A percentile compares a stretch with the other conserved stretches of the same genome.
phyloP scores from a whole-genome alignment of 2,329 filamentous ascomycete species.

The Cercospora zeina region DNA sequence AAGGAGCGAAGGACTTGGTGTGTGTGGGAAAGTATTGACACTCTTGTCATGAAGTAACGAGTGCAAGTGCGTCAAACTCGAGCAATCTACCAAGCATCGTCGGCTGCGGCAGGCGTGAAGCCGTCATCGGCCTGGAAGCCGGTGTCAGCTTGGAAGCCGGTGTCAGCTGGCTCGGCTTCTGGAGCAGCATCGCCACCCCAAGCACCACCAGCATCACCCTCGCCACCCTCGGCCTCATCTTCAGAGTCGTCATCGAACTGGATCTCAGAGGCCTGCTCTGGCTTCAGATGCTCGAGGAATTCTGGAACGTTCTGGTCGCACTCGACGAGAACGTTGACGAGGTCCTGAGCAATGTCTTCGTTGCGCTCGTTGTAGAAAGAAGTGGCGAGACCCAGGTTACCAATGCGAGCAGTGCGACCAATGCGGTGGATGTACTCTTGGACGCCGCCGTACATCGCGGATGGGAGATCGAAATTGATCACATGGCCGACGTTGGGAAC shows the following conservation, averaged over 20 bases:
- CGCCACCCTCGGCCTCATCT: conserved; percentile 39
- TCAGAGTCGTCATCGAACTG: conserved; percentile 58
- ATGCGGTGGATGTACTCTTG: conserved; percentile 94
- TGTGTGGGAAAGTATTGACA: neutral
- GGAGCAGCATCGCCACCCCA: conserved; percentile 21
- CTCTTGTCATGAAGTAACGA: neutral
- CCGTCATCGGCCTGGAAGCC: conserved; percentile 26
- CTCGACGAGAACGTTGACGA: conserved; percentile 82
- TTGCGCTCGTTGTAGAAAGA: conserved; percentile 86
- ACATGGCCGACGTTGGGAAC: conserved; percentile 85
- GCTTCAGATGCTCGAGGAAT: conserved; percentile 68
- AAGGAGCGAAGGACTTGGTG: neutral
- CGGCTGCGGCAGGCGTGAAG: conserved; percentile 12
- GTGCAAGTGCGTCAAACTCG: neutral
- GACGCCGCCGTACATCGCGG: conserved; percentile 74
- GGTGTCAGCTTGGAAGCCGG: conserved; percentile 28
- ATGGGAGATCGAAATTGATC: conserved; percentile 89
- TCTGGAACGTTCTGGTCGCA: conserved; percentile 76
- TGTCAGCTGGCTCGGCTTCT: conserved; percentile 19
- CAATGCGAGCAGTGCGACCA: conserved; percentile 91
- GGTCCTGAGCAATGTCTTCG: conserved; percentile 66
- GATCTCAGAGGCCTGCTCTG: conserved; percentile 54
- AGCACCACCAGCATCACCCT: conserved; percentile 25
- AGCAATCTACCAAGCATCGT: conserved; percentile 22
- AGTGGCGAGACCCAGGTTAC: conserved; percentile 78